Base-by-base conservation (phyloP, 306 rosid species). In the Comarum palustre region DNA sequence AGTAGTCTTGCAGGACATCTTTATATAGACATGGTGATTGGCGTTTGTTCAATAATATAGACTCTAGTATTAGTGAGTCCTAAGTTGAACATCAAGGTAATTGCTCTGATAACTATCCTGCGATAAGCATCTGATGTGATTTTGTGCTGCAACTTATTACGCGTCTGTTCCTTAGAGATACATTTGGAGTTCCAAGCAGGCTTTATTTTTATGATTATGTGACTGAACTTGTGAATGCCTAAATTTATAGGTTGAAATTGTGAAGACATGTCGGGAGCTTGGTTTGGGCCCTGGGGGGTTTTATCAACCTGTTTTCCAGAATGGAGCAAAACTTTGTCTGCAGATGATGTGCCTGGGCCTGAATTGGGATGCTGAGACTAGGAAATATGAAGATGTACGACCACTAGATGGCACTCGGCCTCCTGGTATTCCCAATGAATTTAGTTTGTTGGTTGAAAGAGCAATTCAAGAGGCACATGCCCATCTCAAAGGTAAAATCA, bases 331-430 rank as follows among this genome's bases (percentile, higher is more conserved):
- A 85, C 89, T 88, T 52, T 73, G 81, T 68, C 73, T 88, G 74
- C 82, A 75, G 68, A 91, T 91, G 90, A 89, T 87, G 92, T 89
- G 96, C 69, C 89, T 91, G 75, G 96, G 96, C 70, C 47, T 54
- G 77, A 83, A 86, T 66, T 91, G 96, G 96, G 87, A 91, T 86
- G 86, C 92, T 66, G 79, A 84, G 64, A 83, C 91, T 8, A 76
- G 85, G 50, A 84, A 71, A 47, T 91, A 89, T 77, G 82, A 73
- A 51, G 34, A 48, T 10, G 51, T 15, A 24, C 73, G 86, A 42
- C 20, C 9, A 47, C 15, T 76, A 38, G 91, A 89, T 43, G 83
- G 81, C 14, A 61, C 51, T 39, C 1, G 39, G 66, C 88, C 96
- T 63, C 93, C 84, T 19, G 17, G 20, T 45, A 87, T 90, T 78